A percentile compares a stretch with the other conserved stretches of the same genome.
phyloP scores from a whole-genome alignment of 2,329 filamentous ascomycete genomes.

The Alternaria sp. region DNA sequence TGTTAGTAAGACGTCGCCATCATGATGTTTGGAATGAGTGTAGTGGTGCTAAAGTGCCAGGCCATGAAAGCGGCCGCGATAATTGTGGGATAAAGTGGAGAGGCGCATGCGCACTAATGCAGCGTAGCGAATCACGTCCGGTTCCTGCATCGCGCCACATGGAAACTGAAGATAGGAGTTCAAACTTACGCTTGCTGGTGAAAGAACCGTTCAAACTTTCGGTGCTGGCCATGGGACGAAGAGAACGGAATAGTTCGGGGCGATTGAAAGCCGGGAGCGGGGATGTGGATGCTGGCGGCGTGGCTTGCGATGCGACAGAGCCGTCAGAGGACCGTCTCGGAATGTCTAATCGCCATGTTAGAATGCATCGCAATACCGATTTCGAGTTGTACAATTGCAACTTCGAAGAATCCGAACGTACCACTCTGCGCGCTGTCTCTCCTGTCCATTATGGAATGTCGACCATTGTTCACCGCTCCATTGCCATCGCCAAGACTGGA shows the following conservation, averaged over 20 bases:
- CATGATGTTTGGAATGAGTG: not conserved
- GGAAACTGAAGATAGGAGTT: conserved; percentile 11
- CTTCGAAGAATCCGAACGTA: conserved; percentile 15
- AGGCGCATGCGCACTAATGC: conserved; percentile 20
- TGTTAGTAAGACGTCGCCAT: conserved; percentile 10
- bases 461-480: conserved; percentile 39
- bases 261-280: conserved; percentile 33
- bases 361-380: not conserved
- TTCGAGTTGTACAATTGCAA: conserved; percentile 2
- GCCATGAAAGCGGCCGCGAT: conserved; percentile 13
- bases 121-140: conserved; percentile 29
- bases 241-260: conserved; percentile 32
- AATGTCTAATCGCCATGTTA: conserved; percentile 25
- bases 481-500: conserved; percentile 40
- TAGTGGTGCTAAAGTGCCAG: conserved; percentile 11
- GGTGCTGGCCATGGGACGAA: conserved; percentile 36
- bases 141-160: conserved; percentile 38
- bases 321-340: conserved; percentile 32
- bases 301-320: conserved; percentile 28
- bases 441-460: conserved; percentile 30
- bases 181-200: conserved; percentile 36
- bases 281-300: conserved; percentile 21
- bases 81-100: conserved; percentile 26
- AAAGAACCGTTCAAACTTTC: conserved; percentile 34
- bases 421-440: conserved; percentile 42